Conservation (phyloP, 768 basidiomycete species). For the Boletus barrowsii region DNA sequence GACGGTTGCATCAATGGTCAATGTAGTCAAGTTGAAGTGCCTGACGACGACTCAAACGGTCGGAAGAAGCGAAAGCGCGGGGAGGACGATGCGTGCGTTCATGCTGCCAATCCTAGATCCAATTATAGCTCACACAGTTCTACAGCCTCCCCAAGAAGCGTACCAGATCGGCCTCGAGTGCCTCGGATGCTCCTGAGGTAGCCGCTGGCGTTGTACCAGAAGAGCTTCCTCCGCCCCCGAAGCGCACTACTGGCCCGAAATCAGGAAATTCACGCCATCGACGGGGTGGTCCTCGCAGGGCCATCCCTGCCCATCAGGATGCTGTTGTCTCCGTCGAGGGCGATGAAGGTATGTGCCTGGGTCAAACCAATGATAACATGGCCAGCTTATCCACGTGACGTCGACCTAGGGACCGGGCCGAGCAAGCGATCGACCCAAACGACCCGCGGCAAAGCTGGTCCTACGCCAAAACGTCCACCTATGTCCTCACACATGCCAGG, state of each 20-base stretch:
- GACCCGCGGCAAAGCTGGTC: slow-evolving; percentile 34
- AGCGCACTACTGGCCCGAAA: slow-evolving; percentile 26
- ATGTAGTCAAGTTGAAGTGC: slow-evolving; percentile 37
- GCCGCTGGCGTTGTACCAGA: slow-evolving; percentile 37
- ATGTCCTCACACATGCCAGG: slow-evolving; percentile 29
- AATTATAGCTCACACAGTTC: slow-evolving; percentile 9
- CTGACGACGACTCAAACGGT: slow-evolving; percentile 48
- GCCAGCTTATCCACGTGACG: slow-evolving; percentile 35
- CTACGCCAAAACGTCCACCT: slow-evolving; percentile 31
- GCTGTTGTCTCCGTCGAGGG: slow-evolving; percentile 40
- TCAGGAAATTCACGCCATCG: slow-evolving; percentile 29
- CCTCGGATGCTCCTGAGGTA: slow-evolving; percentile 54
- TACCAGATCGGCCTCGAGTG: slow-evolving; percentile 70
- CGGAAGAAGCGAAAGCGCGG: slow-evolving; percentile 74
- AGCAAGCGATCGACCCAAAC: slow-evolving; percentile 40
- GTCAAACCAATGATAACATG: slow-evolving; percentile 7
- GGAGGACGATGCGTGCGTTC: slow-evolving; percentile 68
- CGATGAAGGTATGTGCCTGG: slow-evolving; percentile 57
- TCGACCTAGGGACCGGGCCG: slow-evolving; percentile 34
- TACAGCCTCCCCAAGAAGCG: slow-evolving; percentile 61
- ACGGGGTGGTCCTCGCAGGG: slow-evolving; percentile 31
- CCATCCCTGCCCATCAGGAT: slow-evolving; percentile 21
- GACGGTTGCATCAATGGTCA: slow-evolving; percentile 41
- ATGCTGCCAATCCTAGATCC: neutral
- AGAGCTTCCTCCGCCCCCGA: slow-evolving; percentile 39